Base-by-base conservation (phyloP, 495 filamentous ascomycete species). In the Penicillium taxi region DNA sequence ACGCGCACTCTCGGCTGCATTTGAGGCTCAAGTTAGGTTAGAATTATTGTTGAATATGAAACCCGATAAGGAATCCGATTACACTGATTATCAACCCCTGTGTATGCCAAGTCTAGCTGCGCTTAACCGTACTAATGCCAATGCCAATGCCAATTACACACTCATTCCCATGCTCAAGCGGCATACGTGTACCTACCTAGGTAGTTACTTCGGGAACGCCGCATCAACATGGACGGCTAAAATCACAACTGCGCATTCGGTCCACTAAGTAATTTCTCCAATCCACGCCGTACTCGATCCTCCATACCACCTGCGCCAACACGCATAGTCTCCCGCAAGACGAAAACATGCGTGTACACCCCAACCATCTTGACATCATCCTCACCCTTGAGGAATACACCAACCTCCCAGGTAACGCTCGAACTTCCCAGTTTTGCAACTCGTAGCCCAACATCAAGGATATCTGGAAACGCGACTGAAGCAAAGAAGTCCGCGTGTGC, bases 321-420 rank as follows among this genome's bases (percentile, higher is more conserved):
- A 38, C 79, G 73, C 51, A 80, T 80, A 11, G 72, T 82, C 31
- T 75, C 70, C 42, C 84, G 74, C 37, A 85, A 74, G 9, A 93
- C 85, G 63, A 88, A 96, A 8, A 96, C 90, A 63, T 95, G 90
- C 6, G 82, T 75, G 55, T 91, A 87, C 37, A 79, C 81, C 0
- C 90, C 91, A 3, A 95, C 86, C 35, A 86, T 84, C 55, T 81
- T 84, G 2, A 89, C 85, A 20, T 72, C 64, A n/a, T 85, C 77
- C 23, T 79, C 61, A 0, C 76, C 86, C 40, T 73, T 68, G 50
- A 84, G 81, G 46, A 96, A 96, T 9, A 98, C 73, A 3, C 81
- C 90, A 22, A 94, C 74, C 50, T 98, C 90, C 55, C 94, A 98
- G 6, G 79, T 82, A n/a, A 91, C 89, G 48, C 86, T 94, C 12